These are phyloP conservation scores for Neopestalotiopsis rosae DNA, from an alignment of 2,329 filamentous ascomycete species.

Conservation along the genomic window DNA sequence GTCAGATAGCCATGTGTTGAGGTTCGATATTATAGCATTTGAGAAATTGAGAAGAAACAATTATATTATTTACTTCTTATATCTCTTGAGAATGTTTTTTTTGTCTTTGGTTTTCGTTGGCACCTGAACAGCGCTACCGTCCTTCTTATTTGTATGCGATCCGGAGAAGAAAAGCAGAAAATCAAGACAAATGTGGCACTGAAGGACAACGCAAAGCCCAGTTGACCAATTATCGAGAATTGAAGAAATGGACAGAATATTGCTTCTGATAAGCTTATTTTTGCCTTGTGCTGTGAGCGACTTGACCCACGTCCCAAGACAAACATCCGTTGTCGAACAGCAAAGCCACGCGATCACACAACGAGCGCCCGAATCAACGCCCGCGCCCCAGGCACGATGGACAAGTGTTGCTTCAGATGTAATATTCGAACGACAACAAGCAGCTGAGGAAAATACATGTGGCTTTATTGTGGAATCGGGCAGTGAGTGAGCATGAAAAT, in stretches of 20 bases:
- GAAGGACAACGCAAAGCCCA: too few relatives aligned
- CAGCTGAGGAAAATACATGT: constrained; percentile 13
- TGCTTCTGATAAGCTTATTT: background rate
- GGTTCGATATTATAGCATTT: background rate
- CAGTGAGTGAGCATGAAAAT: constrained; percentile 12
- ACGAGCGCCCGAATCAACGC: background rate
- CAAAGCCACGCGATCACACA: background rate
- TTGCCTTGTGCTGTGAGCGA: background rate
- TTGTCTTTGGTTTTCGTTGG: too few relatives aligned
- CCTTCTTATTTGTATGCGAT: too few relatives aligned
- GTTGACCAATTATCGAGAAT: too few relatives aligned
- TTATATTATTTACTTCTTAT: too few relatives aligned
- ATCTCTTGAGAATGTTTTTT: too few relatives aligned
- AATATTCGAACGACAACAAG: constrained; percentile 7
- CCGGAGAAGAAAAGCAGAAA: too few relatives aligned
- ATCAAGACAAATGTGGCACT: too few relatives aligned
- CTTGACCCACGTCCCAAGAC: background rate
- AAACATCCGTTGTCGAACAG: constrained; percentile 7
- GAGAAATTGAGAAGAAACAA: background rate
- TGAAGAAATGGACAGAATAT: background rate
- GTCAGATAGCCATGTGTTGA: background rate
- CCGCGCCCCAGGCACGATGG: constrained; percentile 9
- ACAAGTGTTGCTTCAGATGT: background rate
- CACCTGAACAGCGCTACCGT: too few relatives aligned
- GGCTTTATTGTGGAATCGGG: constrained; percentile 16